These are phyloP conservation scores for Pestalotiopsis fici DNA, from an alignment of 2,329 filamentous ascomycete species.

Conservation along the genomic window DNA sequence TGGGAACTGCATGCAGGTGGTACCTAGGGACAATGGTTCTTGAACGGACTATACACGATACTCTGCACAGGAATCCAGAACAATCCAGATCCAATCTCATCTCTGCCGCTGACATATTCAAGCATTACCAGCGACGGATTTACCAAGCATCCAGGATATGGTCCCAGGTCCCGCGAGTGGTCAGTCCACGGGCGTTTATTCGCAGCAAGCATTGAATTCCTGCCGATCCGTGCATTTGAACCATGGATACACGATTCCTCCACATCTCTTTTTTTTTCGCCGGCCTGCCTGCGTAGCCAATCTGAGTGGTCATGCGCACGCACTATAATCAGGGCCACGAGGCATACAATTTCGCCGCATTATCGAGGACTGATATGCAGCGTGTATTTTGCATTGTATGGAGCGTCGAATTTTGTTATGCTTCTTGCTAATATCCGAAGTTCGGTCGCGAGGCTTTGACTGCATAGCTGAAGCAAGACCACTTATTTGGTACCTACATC, in stretches of 20 bases:
- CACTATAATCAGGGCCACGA: neutral
- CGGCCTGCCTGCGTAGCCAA: neutral
- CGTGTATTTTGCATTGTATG: neutral
- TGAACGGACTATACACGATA: too few relatives aligned
- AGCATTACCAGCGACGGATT: neutral
- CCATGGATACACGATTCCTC: neutral
- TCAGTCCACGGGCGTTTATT: neutral
- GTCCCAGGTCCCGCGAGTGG: neutral
- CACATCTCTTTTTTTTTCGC: neutral
- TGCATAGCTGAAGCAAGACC: neutral
- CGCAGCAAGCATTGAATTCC: neutral
- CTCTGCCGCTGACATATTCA: neutral
- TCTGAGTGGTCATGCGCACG: neutral
- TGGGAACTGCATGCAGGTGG: too few relatives aligned
- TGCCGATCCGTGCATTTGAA: neutral
- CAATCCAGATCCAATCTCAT: too few relatives aligned
- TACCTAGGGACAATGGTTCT: too few relatives aligned
- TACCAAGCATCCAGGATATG: neutral
- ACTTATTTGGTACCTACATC: neutral
- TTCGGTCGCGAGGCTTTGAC: neutral
- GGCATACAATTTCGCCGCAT: neutral
- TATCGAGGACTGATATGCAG: neutral
- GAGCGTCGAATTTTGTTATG: neutral
- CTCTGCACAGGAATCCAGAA: too few relatives aligned
- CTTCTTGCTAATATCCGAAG: neutral